Percentiles rank a stretch among this genome's conserved stretches.
These are phyloP conservation scores for Coemansia sp. DNA, from an alignment of 192 early-diverging fungal species.

Conservation along the genomic window DNA sequence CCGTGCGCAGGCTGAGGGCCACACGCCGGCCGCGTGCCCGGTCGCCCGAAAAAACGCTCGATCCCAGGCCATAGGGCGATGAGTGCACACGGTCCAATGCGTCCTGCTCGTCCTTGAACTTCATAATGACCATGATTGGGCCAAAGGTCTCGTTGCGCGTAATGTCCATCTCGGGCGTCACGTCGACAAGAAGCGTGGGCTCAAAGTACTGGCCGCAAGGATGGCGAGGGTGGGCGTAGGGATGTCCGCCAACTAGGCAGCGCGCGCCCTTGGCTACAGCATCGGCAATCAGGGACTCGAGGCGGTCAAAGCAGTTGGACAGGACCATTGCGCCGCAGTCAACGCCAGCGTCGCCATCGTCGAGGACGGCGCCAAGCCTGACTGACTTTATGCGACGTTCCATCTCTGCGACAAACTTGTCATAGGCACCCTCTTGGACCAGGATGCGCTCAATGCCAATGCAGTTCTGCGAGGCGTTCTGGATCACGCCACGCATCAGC, in stretches of 20 bases:
- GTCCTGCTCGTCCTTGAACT: slow-evolving; percentile 68
- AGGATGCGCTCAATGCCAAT: slow-evolving; percentile 87
- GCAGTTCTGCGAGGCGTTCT: slow-evolving; percentile 91
- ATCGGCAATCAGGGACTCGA: slow-evolving; percentile 72
- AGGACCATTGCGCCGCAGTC: slow-evolving; percentile 90
- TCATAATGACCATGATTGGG: slow-evolving; percentile 81
- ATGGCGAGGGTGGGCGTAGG: slow-evolving; percentile 69
- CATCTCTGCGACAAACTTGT: slow-evolving; percentile 69
- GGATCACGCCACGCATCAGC: slow-evolving; percentile 83
- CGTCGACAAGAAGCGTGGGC: slow-evolving; percentile 81
- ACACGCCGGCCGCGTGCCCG: slow-evolving; percentile 62
- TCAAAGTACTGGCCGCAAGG: slow-evolving; percentile 80
- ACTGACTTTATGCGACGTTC: slow-evolving; percentile 60
- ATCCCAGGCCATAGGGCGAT: slow-evolving; percentile 77
- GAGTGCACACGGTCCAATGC: slow-evolving; percentile 70
- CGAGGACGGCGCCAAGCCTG: slow-evolving; percentile 72
- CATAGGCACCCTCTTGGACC: slow-evolving; percentile 70
- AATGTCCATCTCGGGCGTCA: slow-evolving; percentile 76
- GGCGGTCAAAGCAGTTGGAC: slow-evolving; percentile 56
- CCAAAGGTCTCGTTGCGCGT: slow-evolving; percentile 78
- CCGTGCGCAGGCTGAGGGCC: slow-evolving; percentile 65
- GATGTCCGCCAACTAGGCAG: slow-evolving; percentile 69
- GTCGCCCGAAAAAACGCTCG: slow-evolving; percentile 77
- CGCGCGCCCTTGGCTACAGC: slow-evolving; percentile 79
- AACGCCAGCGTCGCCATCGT: slow-evolving; percentile 59